Percentiles rank a stretch among this genome's conserved stretches.
These are phyloP conservation scores for Ganoderma meredithae DNA, from an alignment of 1,284 basidiomycete species.

Conservation along the genomic window DNA sequence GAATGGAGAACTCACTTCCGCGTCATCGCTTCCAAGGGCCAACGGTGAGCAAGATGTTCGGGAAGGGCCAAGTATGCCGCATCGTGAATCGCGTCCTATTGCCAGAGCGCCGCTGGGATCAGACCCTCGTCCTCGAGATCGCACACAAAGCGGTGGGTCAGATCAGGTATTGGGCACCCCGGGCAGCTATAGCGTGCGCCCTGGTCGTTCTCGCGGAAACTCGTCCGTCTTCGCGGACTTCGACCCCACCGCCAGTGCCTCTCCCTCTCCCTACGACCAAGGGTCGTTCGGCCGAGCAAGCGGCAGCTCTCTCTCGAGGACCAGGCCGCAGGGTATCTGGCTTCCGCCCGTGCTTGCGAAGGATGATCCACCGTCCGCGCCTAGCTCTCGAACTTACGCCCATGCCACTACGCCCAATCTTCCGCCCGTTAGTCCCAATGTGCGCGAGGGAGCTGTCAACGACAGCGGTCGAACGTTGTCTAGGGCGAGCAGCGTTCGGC, in stretches of 20 bases:
- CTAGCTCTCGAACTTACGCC: conserved; percentile 35
- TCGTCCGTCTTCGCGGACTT: conserved; percentile 31
- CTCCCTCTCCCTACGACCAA: conserved; percentile 23
- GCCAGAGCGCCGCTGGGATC: conserved; percentile 22
- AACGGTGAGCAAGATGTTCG: conserved; percentile 31
- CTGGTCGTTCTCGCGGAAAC: conserved; percentile 31
- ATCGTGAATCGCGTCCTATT: conserved; percentile 31
- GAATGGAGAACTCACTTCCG: conserved; percentile 26
- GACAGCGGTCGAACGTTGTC: conserved; percentile 27
- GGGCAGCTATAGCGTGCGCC: conserved; percentile 28
- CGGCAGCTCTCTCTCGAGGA: conserved; percentile 34
- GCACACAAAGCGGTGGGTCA: conserved; percentile 32
- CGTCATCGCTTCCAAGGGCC: conserved; percentile 18
- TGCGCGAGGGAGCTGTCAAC: conserved; percentile 24
- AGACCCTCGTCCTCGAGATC: conserved; percentile 29
- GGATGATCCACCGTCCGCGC: conserved; percentile 23
- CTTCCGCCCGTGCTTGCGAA: conserved; percentile 22
- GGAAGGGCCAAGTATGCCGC: conserved; percentile 24
- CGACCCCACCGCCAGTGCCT: conserved; percentile 15
- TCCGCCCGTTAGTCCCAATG: conserved; percentile 28
- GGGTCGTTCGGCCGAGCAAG: conserved; percentile 34
- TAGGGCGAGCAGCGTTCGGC: conserved; percentile 31
- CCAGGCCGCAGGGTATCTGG: conserved; percentile 34
- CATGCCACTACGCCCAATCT: conserved; percentile 33
- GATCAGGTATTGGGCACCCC: conserved; percentile 25